Conservation (phyloP, 2,329 filamentous ascomycete genomes). For the Arthroderma uncinatum region DNA sequence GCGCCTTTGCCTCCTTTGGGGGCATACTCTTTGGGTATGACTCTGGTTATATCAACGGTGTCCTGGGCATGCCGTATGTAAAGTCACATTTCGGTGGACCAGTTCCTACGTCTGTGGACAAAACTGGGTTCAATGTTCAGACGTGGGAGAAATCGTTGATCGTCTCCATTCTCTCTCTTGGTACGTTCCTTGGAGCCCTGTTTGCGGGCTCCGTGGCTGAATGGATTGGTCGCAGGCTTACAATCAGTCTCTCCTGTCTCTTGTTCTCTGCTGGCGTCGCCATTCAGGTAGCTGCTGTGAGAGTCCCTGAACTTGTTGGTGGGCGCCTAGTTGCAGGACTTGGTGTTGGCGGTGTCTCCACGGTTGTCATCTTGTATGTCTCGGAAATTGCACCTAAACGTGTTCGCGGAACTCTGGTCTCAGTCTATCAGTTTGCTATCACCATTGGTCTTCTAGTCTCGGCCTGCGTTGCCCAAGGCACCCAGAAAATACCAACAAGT, state of each 20-base stretch:
- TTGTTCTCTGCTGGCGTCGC: conserved; percentile 49
- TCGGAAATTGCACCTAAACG: conserved; percentile 31
- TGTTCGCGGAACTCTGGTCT: conserved; percentile 32
- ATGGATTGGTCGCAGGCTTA: conserved; percentile 52
- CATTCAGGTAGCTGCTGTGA: conserved; percentile 50
- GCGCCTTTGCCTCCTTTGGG: conserved; percentile 59
- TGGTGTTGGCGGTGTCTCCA: conserved; percentile 32
- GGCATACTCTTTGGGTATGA: conserved; percentile 39
- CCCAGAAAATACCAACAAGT: conserved; percentile 43
- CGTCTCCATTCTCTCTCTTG: conserved; percentile 64
- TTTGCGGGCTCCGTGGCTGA: conserved; percentile 52
- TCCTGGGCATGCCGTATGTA: conserved; percentile 32
- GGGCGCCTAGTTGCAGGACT: conserved; percentile 34
- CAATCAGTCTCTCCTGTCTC: conserved; percentile 49
- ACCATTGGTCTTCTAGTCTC: conserved; percentile 38
- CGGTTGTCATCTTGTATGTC: conserved; percentile 32
- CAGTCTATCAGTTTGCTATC: conserved; percentile 34
- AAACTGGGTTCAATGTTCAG: conserved; percentile 12
- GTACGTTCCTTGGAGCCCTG: conserved; percentile 65
- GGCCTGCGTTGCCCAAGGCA: conserved; percentile 59
- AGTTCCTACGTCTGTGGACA: conserved; percentile 10
- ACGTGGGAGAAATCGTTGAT: conserved; percentile 46
- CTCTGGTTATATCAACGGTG: conserved; percentile 33
- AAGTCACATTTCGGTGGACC: conserved; percentile 12
- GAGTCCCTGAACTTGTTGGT: conserved; percentile 42